phyloP scores from a whole-genome alignment of 148 eudicot genomes.

The Rhododendron griersonianum region DNA sequence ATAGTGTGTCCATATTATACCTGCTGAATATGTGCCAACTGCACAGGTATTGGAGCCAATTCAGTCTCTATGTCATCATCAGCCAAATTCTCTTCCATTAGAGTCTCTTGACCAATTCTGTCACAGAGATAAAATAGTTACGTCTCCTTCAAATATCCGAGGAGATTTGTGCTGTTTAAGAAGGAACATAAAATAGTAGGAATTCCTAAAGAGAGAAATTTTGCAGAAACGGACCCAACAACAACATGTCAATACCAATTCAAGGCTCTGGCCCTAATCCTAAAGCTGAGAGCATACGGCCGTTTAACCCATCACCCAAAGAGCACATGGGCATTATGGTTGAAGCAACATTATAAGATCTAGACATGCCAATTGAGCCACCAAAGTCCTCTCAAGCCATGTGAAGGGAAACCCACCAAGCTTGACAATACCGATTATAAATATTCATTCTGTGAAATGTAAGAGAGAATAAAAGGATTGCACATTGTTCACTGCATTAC shows the following conservation, averaged over 20 bases:
- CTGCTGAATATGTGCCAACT: constrained; percentile 84
- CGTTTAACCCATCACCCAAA: not conserved
- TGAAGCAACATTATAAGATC: not conserved
- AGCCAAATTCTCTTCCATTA: constrained; percentile 77
- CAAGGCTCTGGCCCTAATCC: not conserved
- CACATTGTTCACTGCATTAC: not conserved
- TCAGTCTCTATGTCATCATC: constrained; percentile 85
- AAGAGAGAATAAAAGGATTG: not conserved
- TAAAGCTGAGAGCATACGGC: not conserved
- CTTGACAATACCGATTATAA: not conserved
- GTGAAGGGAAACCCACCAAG: not conserved
- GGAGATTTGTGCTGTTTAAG: not conserved
- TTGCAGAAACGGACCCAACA: not conserved
- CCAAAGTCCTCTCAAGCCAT: not conserved
- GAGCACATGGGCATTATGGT: no score
- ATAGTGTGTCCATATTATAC: constrained; percentile 27
- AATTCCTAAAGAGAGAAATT: constrained; percentile 46
- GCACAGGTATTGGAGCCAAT: constrained; percentile 80
- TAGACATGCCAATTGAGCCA: not conserved
- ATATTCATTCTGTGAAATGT: not conserved
- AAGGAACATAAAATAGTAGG: constrained; percentile 53
- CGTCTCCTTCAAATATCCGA: not conserved
- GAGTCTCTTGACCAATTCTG: constrained; percentile 82
- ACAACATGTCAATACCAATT: not conserved
- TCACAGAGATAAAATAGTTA: not conserved